Base-by-base conservation (phyloP, 2,329 filamentous ascomycete genomes). In the Phialophora tarda region DNA sequence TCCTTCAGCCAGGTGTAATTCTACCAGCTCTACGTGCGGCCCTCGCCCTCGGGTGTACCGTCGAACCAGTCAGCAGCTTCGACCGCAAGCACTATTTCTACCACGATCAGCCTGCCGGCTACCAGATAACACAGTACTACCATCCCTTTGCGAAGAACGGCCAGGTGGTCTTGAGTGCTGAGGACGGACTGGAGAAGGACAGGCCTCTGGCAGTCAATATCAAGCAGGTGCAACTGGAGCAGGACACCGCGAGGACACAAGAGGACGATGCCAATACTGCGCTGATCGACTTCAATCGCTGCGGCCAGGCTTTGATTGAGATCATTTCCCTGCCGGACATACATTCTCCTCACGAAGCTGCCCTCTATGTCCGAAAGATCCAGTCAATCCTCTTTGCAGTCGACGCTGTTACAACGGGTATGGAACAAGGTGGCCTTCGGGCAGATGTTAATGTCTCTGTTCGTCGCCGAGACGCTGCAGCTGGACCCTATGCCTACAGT, bases 81-180 rank as follows among this genome's bases (percentile, higher is more conserved):
- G 95, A 99, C 78, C 86, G 95, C 70, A 99, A 99, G 78, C 95
- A 99, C 78, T 99, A 99, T 79, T 98, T 99, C 79, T 97, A 97
- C 82, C 96, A 95, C 86, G 95, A 99, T 78, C 95, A 99, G 78
- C 95, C 95, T 0, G 86, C 92, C 0, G 95, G 95, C 0, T 99
- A 99, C 78, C 95, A 99, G 78, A 96, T 99, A 69, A 99, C 95
- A 1, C 95, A 99, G 76, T 98, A 94, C 80, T 97, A 98, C 77
- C 83, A 85, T 71, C 87, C 87, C 0, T 88, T 89, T 71, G 87
- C 87, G 4, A 87, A 83, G 67, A 83, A 92, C 73, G 95, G 95
- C 1, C 79, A 82, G 47, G 82, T 98, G n/a, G 85, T 83, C 0
- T 82, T 99, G 5, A 86, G 85, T 47, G 84, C 92, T 65, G 94